A percentile compares a stretch with the other conserved stretches of the same genome.
Conservation (phyloP, 257 asterid genomes). For the Nicotiana paniculata region DNA sequence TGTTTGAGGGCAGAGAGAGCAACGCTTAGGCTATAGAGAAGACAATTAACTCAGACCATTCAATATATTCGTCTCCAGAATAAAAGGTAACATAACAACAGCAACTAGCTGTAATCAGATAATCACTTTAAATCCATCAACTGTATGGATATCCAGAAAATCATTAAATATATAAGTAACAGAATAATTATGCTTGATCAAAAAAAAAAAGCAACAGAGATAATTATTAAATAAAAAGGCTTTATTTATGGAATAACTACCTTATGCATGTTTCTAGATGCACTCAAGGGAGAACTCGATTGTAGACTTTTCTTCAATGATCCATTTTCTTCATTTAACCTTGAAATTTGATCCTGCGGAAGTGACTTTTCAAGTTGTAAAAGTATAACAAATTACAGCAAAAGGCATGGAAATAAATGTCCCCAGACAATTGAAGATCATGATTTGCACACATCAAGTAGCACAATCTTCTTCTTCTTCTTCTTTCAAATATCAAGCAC, state of each 20-base stretch:
- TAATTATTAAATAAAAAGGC: background rate
- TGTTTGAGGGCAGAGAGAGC: background rate
- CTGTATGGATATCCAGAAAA: background rate
- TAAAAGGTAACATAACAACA: background rate
- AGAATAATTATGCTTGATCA: background rate
- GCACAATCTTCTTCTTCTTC: background rate
- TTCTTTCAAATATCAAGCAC: background rate
- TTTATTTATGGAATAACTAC: conserved; percentile 23
- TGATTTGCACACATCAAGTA: background rate
- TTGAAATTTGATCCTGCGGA: conserved; percentile 66
- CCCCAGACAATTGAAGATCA: background rate
- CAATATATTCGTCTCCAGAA: background rate
- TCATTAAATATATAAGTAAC: background rate
- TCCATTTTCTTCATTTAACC: conserved; percentile 73
- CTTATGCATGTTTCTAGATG: conserved; percentile 55
- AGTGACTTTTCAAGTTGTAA: conserved; percentile 2
- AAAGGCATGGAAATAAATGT: conserved; percentile 6
- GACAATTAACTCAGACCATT: background rate
- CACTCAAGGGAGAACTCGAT: conserved; percentile 46
- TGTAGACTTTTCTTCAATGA: conserved; percentile 64
- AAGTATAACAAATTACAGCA: conserved; percentile 2
- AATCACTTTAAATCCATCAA: background rate
- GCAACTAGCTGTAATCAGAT: background rate
- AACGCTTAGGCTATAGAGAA: background rate
- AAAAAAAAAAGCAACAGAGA: background rate